Evolutionary conservation across 352 stramenopile species (phyloP).

Genomic region (Globisporangium nunn): DNA sequence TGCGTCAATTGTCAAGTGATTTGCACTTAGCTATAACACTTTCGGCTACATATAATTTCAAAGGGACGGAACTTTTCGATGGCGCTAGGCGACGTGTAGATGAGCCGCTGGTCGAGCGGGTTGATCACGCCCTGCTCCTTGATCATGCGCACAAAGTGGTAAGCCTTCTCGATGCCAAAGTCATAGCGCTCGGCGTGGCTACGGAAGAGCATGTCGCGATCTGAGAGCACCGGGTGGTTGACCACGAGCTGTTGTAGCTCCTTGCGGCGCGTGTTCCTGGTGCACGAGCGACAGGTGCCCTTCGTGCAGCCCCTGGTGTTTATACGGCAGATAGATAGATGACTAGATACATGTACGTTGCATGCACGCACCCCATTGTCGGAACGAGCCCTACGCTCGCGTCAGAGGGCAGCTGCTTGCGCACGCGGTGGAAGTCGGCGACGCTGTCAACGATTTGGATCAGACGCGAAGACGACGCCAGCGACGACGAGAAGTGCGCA

Average conservation of each 20-base stretch:
- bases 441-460: constrained; percentile 40
- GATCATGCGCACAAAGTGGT: constrained; percentile 30
- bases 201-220: constrained; percentile 39
- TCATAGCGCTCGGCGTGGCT: constrained; percentile 36
- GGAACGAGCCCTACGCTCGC: constrained; percentile 94
- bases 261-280: constrained; percentile 56
- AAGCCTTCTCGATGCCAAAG: constrained; percentile 26
- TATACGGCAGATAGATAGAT: background rate
- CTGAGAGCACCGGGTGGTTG: constrained; percentile 34
- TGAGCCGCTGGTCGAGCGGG: constrained; percentile 23
- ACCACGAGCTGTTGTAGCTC: constrained; percentile 15
- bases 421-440: constrained; percentile 43
- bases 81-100: constrained; percentile 28
- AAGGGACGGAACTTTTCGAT: no score
- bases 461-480: no score
- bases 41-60: no score
- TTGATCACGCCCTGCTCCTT: constrained; percentile 23
- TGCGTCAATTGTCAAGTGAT: no score
- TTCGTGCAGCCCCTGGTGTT: constrained; percentile 89
- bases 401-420: constrained; percentile 33
- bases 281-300: constrained; percentile 91
- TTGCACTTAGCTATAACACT: no score
- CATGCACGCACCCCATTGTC: constrained; percentile 96
- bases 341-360: background rate
- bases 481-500: constrained; percentile 9